Percentiles rank a stretch among this genome's conserved stretches.
phyloP scores from a whole-genome alignment of 306 rosid species.

The Ziziphus jujuba region DNA sequence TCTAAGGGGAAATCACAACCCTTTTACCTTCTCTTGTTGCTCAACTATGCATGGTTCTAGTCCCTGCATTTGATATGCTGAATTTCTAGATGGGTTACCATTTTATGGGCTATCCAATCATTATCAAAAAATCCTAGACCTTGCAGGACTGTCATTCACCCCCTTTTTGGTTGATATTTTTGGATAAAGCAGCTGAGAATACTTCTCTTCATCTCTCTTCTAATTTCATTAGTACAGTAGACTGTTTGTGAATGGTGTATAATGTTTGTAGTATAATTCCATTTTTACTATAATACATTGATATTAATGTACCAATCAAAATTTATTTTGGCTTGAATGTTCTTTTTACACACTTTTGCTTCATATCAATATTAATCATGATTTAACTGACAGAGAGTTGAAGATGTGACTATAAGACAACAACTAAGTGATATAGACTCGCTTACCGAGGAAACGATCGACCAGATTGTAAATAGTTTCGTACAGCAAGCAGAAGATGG shows the following conservation, averaged over 20 bases:
- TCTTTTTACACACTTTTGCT: neutral
- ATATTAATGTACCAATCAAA: too few species aligned
- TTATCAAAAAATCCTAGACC: too few species aligned
- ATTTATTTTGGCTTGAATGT: neutral
- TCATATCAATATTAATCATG: constrained; percentile 21
- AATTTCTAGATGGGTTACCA: too few species aligned
- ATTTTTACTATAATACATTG: neutral
- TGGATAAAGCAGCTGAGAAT: too few species aligned
- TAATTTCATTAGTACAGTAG: too few species aligned
- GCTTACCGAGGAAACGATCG: constrained; percentile 63
- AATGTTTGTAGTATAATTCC: neutral
- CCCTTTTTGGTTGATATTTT: too few species aligned
- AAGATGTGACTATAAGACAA: constrained; percentile 53
- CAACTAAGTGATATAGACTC: constrained; percentile 48
- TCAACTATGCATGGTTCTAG: neutral
- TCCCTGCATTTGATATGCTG: neutral
- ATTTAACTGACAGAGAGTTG: constrained; percentile 55
- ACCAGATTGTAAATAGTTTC: constrained; percentile 44
- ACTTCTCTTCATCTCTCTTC: too few species aligned
- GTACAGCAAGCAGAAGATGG: constrained; percentile 79
- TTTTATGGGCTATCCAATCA: too few species aligned
- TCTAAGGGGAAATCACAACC: neutral
- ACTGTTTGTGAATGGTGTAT: too few species aligned
- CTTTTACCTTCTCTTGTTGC: neutral
- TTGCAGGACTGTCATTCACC: too few species aligned